phyloP scores from a whole-genome alignment of 441 rosid species.

The Bocquillonia castaneifolia region DNA sequence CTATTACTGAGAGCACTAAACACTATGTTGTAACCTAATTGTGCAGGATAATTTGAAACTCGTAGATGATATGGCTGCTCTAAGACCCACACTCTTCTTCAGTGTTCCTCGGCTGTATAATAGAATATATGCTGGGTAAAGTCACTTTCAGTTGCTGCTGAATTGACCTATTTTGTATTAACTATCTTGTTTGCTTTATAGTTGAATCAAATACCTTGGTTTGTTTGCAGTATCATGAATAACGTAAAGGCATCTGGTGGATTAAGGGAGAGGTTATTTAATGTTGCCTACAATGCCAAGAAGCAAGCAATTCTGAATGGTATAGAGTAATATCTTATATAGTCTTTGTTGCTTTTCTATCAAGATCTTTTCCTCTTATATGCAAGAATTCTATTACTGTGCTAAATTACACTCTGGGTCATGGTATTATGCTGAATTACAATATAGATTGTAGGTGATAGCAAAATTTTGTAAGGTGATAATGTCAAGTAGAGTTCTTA shows the following conservation, averaged over 20 bases:
- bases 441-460: not conserved
- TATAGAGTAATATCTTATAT: constrained; percentile 27
- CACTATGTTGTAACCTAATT: constrained; percentile 10
- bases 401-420: not conserved
- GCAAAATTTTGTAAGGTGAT: not conserved
- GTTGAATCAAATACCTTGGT: constrained; percentile 19
- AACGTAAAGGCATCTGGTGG: constrained; percentile 87
- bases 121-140: constrained; percentile 88
- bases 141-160: constrained; percentile 21
- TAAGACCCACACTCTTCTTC: constrained; percentile 89
- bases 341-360: constrained; percentile 6
- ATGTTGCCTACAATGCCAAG: constrained; percentile 93
- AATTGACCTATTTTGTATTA: constrained; percentile 18
- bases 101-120: constrained; percentile 96
- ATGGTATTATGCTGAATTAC: not conserved
- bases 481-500: not conserved
- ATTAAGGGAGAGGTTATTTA: constrained; percentile 77
- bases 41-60: constrained; percentile 88
- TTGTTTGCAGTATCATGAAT: constrained; percentile 61
- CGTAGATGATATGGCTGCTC: constrained; percentile 87
- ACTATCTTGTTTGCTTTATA: constrained; percentile 15
- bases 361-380: constrained; percentile 5
- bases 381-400: not conserved
- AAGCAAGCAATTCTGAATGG: constrained; percentile 90
- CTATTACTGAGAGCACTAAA: constrained; percentile 19